Base-by-base conservation (phyloP, 805 yeast genomes). In the Cyberlindnera nakhonratchasimensis region DNA sequence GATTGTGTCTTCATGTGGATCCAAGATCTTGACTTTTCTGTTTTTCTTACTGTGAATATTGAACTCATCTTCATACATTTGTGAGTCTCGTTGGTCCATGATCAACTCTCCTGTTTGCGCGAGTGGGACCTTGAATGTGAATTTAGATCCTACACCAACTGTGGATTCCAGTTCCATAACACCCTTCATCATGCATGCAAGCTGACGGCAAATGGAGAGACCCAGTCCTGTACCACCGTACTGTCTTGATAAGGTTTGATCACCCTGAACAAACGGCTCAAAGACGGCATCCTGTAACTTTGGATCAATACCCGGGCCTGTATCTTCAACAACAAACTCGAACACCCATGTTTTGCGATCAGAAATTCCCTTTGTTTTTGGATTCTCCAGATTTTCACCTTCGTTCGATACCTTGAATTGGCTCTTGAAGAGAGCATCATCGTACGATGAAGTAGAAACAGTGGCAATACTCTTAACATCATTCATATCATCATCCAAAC, bases 201-300 rank as follows among this genome's bases (percentile, higher is more conserved):
- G 74, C 63, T 91, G 97, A 45, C 87, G 72, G 64, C 97, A 93
- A 56, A 91, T 91, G 1, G 82, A 75, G 33, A 91, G 72, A 1
- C 99, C 99, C 36, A 91, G 70, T 2, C 98, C 99, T 0, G 97
- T 93, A 52, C 99, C 99, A 45, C 98, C 97, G 58, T 85, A 82
- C 43, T 90, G 86, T 57, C 96, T 74, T 5, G 96, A 86, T 21
- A 88, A 70, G 0, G 96, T 88, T 62, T 89, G 96, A 58, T 91
- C 98, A 40, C 98, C 99, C 66, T 91, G 99, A 16, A 90, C 89
- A 68, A 91, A 91, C 1, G 98, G 97, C 56, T 93, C 97, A 62
- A 91, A 91, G 1, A 91, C 95, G 47, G 84, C 79, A 33, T 80
- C 80, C 56, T 86, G 96, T 41, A 89, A 63, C 1, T 82, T 79